These are phyloP conservation scores for Xylaria palmicola DNA, from an alignment of 495 filamentous ascomycete genomes.

Conservation along the genomic window DNA sequence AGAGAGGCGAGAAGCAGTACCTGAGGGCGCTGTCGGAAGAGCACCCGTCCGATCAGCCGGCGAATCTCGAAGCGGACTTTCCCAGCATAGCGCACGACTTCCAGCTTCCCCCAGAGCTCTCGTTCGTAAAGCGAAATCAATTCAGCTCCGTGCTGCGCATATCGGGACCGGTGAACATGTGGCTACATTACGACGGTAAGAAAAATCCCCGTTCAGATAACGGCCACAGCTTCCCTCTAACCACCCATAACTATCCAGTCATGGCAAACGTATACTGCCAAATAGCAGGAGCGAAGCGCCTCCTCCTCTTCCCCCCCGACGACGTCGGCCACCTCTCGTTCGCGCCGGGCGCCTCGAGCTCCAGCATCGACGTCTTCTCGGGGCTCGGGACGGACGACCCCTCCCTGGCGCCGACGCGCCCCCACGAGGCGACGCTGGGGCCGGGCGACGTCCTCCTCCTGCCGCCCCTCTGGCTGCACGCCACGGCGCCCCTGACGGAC, in stretches of 20 bases:
- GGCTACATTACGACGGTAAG: slow-evolving; percentile 86
- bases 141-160: slow-evolving; percentile 81
- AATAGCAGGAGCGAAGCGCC: slow-evolving; percentile 64
- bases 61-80: slow-evolving; percentile 69
- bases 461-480: slow-evolving; percentile 81
- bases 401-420: slow-evolving; percentile 55
- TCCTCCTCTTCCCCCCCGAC: slow-evolving; percentile 75
- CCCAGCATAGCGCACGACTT: slow-evolving; percentile 69
- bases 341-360: slow-evolving; percentile 76
- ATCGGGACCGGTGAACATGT: slow-evolving; percentile 81
- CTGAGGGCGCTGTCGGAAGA: slow-evolving; percentile 70
- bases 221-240: slow-evolving; percentile 13
- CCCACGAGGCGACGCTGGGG: slow-evolving; percentile 62
- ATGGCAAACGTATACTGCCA: slow-evolving; percentile 91
- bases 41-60: slow-evolving; percentile 65
- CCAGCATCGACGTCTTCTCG: slow-evolving; percentile 66
- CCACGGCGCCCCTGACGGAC: slow-evolving; percentile 62
- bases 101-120: slow-evolving; percentile 61
- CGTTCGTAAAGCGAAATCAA: slow-evolving; percentile 55
- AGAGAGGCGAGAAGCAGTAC: slow-evolving; percentile 64
- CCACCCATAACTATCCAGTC: slow-evolving; percentile 50
- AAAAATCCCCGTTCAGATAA: slow-evolving; percentile 5
- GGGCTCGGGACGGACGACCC: slow-evolving; percentile 33
- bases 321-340: slow-evolving; percentile 70
- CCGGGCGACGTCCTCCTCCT: slow-evolving; percentile 79